Conservation (phyloP, 345 rosid species). For the Raphanus raphanistrum region DNA sequence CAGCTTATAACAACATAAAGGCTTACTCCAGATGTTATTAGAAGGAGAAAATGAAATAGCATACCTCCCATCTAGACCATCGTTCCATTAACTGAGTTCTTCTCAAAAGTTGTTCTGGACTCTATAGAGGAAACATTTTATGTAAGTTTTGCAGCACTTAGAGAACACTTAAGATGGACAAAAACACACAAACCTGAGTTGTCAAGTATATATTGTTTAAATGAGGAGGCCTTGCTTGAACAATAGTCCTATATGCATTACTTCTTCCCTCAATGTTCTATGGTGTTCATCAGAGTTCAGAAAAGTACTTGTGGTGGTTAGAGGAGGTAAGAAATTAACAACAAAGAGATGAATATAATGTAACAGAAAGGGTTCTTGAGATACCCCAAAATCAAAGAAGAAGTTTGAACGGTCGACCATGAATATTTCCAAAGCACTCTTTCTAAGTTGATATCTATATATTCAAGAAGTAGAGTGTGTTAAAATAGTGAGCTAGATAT, state of each 20-base stretch:
- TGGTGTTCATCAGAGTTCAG: background rate
- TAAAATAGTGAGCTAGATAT: background rate
- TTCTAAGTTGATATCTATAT: conserved; percentile 74
- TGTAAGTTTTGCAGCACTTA: conserved; percentile 23
- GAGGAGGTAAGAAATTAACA: background rate
- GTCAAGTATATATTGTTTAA: conserved; percentile 75
- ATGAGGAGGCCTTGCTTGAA: conserved; percentile 81
- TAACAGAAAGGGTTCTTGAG: conserved; percentile 6
- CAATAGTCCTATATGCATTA: conserved; percentile 82
- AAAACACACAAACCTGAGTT: conserved; percentile 64
- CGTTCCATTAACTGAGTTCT: conserved; percentile 90
- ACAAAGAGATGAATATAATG: background rate
- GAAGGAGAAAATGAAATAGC: background rate
- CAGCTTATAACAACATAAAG: background rate
- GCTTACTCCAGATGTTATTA: conserved; percentile 22
- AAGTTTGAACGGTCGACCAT: conserved; percentile 92
- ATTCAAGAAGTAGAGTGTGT: background rate
- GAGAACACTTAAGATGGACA: background rate
- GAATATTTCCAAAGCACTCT: conserved; percentile 91
- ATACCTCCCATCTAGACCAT: conserved; percentile 98
- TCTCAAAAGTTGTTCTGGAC: conserved; percentile 83
- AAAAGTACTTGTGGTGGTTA: background rate
- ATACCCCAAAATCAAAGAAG: conserved; percentile 96
- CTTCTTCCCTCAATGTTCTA: conserved; percentile 79
- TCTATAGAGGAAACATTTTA: conserved; percentile 41